phyloP scores from a whole-genome alignment of 2,329 filamentous ascomycete species.

The Dactylonectria estremocensis region DNA sequence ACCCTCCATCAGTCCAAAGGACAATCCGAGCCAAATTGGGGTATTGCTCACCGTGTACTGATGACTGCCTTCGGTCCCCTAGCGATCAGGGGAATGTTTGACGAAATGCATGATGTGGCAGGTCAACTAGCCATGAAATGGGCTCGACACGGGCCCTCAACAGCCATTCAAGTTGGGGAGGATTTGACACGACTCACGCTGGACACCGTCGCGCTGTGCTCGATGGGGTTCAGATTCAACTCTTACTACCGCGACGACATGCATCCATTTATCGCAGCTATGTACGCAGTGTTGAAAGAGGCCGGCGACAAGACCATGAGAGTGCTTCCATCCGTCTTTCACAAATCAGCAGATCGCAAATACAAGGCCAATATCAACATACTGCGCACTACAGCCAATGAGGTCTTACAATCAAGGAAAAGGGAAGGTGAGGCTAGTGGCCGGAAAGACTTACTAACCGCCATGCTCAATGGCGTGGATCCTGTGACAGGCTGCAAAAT shows the following conservation, averaged over 20 bases:
- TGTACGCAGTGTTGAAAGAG: conserved; percentile 75
- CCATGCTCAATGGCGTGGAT: conserved; percentile 79
- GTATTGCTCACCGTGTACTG: conserved; percentile 75
- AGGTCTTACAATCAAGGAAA: conserved; percentile 73
- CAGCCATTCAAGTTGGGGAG: conserved; percentile 72
- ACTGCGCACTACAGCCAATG: conserved; percentile 68
- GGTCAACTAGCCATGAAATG: conserved; percentile 78
- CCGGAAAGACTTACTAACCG: conserved; percentile 77
- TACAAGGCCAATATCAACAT: conserved; percentile 69
- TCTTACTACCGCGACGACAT: conserved; percentile 78
- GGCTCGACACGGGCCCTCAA: conserved; percentile 72
- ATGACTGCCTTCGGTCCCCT: conserved; percentile 80
- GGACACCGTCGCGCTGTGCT: conserved; percentile 79
- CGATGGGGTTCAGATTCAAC: conserved; percentile 82
- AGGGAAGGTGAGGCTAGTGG: conserved; percentile 62
- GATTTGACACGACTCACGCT: conserved; percentile 81
- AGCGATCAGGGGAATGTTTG: conserved; percentile 78
- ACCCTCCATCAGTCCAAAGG: no score
- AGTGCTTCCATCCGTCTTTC: conserved; percentile 66
- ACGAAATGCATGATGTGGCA: conserved; percentile 78
- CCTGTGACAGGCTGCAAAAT: conserved; percentile 76
- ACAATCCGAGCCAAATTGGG: conserved; percentile 71
- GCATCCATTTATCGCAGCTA: conserved; percentile 79
- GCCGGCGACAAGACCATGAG: conserved; percentile 66
- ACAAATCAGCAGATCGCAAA: conserved; percentile 60